Evolutionary conservation across 495 filamentous ascomycete species (phyloP), one percentile per base, ranked within the genome.

Genomic region (Penicillium malachiteum): DNA sequence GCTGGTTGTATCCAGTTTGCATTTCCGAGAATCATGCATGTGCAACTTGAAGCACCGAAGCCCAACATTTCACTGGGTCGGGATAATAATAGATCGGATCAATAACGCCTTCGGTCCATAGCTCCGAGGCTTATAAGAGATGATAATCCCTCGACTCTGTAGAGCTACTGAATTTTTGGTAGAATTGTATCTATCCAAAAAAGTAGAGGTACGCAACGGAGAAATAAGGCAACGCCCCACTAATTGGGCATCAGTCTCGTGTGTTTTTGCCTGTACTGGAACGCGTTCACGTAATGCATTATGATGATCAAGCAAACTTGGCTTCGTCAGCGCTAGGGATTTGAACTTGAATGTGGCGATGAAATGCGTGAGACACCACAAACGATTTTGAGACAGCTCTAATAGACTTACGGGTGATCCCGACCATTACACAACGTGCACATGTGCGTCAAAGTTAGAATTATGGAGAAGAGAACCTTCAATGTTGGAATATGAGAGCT

Each of bases 181-280:
- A 9, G 8, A 37, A 13, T 37, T 37, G 34, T 10, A 10, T 37
- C 34, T 37, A 37, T 37, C 34, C 34, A 37, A 37, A 37, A n/a
- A 37, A 13, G 34, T 37, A 37, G 9, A 18, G 21, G 26, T 12
- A 13, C 13, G 17, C 18, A 12, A 9, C 41, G 42, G 42, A 32
- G 43, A 32, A 46, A 46, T n/a, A 46, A 33, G 43, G 43, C 43
- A 46, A n/a, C 34, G 54, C 54, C 55, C 55, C 59, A 54, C 59
- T 33, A 40, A 39, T 59, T 57, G 59, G 54, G 59, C 59, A 62
- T 53, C 47, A 57, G 45, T 61, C 58, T 62, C 59, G 54, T 51
- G 50, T 62, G 18, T 37, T 54, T 54, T 56, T 54, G 35, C 55
- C 41, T 9, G 31, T 34, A 54, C 34, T 32, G 38, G 48, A 31